A percentile compares a stretch with the other conserved stretches of the same genome.
Conservation (phyloP, 768 basidiomycete species). For the Mycena polygramma region DNA sequence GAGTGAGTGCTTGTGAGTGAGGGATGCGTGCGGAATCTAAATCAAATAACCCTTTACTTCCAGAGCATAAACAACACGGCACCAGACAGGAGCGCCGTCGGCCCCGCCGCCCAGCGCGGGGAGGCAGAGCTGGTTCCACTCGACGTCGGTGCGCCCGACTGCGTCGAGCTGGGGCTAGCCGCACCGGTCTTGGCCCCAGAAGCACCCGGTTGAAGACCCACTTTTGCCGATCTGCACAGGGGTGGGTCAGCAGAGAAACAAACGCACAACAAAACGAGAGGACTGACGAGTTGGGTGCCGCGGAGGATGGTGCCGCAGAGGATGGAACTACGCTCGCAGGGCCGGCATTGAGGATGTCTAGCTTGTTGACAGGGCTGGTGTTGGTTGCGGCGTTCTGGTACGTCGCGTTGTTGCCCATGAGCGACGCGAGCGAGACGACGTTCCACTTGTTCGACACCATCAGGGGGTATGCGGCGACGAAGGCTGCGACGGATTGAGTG, state of each 20-base stretch:
- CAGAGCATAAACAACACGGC: neutral
- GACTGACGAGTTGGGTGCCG: neutral
- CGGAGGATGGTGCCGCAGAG: neutral
- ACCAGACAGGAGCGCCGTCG: neutral
- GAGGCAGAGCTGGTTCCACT: neutral
- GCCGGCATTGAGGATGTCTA: slow-evolving; percentile 29
- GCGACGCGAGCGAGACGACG: slow-evolving; percentile 64
- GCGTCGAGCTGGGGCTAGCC: neutral
- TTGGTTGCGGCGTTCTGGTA: slow-evolving; percentile 63
- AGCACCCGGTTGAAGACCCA: neutral
- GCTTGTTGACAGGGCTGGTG: slow-evolving; percentile 46
- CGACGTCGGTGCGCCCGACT: neutral
- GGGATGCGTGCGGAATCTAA: no score
- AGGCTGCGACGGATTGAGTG: slow-evolving; percentile 69
- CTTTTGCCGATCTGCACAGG: neutral
- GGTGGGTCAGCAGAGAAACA: neutral
- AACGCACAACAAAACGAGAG: no score
- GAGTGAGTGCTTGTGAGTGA: no score
- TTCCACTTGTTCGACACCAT: slow-evolving; percentile 82
- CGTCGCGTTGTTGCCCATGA: slow-evolving; percentile 52
- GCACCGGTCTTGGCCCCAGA: neutral
- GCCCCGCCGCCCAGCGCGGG: neutral
- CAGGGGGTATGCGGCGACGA: slow-evolving; percentile 73
- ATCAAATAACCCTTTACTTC: neutral
- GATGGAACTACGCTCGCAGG: neutral